Conservation (phyloP, 2,329 filamentous ascomycete genomes). For the Aschersonia sp. region DNA sequence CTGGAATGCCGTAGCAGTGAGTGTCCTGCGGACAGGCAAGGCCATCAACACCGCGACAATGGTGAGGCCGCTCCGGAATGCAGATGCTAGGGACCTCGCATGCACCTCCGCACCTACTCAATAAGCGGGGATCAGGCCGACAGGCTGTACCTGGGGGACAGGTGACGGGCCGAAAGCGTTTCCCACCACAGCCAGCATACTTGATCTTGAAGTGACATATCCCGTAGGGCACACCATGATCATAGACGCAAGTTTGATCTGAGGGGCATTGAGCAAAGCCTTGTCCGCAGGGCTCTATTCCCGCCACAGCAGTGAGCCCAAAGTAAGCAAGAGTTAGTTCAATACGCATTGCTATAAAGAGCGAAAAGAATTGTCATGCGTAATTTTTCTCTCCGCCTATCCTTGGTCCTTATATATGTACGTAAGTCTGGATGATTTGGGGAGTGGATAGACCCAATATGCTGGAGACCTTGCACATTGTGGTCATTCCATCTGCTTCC, state of each 20-base stretch:
- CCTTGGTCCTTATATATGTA: too few species aligned
- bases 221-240: not conserved
- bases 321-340: too few species aligned
- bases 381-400: too few species aligned
- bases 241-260: not conserved
- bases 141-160: not conserved
- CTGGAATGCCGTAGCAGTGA: not conserved
- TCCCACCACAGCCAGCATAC: not conserved
- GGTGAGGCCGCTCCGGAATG: not conserved
- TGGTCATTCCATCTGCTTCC: too few species aligned
- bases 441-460: too few species aligned
- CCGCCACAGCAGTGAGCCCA: too few species aligned
- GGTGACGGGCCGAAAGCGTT: not conserved
- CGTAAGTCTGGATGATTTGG: too few species aligned
- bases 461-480: too few species aligned
- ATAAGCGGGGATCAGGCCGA: constrained; percentile 8
- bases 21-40: not conserved
- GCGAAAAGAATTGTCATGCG: too few species aligned
- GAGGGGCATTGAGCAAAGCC: not conserved
- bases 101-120: constrained; percentile 7
- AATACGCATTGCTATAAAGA: too few species aligned
- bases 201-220: not conserved
- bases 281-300: not conserved
- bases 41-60: not conserved
- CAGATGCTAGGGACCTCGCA: not conserved